Percentiles rank a stretch among this genome's conserved stretches.
phyloP scores from a whole-genome alignment of 768 basidiomycete species.

The Amanita rubescens region DNA sequence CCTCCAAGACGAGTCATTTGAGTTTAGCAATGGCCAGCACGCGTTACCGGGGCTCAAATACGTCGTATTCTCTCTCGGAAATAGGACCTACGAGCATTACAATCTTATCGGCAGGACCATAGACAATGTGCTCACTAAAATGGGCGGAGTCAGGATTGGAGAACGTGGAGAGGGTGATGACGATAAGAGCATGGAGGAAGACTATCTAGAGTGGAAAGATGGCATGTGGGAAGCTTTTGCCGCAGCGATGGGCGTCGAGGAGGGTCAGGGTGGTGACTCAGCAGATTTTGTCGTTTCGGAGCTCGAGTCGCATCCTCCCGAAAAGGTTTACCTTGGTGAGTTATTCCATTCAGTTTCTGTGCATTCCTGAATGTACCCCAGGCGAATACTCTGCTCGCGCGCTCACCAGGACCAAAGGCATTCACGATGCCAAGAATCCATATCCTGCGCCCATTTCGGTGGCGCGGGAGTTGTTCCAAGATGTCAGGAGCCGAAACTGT shows the following conservation, averaged over 20 bases:
- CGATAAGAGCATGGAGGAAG: slow-evolving; percentile 99
- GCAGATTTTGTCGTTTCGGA: slow-evolving; percentile 93
- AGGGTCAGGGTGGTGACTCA: slow-evolving; percentile 92
- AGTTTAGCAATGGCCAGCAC: slow-evolving; percentile 75
- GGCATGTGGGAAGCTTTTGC: slow-evolving; percentile 92
- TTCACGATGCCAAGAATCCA: slow-evolving; percentile 97
- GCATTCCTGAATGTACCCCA: slow-evolving; percentile 21
- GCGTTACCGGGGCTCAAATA: slow-evolving; percentile 83
- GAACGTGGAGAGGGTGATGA: slow-evolving; percentile 95
- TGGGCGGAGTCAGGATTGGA: slow-evolving; percentile 83
- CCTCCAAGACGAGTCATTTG: slow-evolving; percentile 78
- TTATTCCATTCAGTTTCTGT: slow-evolving; percentile 4
- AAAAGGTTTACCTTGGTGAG: slow-evolving; percentile 91
- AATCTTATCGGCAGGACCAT: slow-evolving; percentile 81
- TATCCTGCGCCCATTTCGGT: slow-evolving; percentile 76
- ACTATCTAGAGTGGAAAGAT: slow-evolving; percentile 99
- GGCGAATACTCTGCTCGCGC: slow-evolving; percentile 96
- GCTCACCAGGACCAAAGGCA: slow-evolving; percentile 87
- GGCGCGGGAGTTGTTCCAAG: slow-evolving; percentile 79
- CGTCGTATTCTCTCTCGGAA: slow-evolving; percentile 90
- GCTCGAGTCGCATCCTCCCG: slow-evolving; percentile 60
- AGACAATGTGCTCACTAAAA: slow-evolving; percentile 63
- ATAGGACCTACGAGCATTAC: slow-evolving; percentile 94
- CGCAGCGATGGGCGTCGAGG: slow-evolving; percentile 79
- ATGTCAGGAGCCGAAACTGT: slow-evolving; percentile 76